Evolutionary conservation across 495 filamentous ascomycete species (phyloP), one percentile per base, ranked within the genome.

Genomic region (Pseudomonodictys pantanalensis): DNA sequence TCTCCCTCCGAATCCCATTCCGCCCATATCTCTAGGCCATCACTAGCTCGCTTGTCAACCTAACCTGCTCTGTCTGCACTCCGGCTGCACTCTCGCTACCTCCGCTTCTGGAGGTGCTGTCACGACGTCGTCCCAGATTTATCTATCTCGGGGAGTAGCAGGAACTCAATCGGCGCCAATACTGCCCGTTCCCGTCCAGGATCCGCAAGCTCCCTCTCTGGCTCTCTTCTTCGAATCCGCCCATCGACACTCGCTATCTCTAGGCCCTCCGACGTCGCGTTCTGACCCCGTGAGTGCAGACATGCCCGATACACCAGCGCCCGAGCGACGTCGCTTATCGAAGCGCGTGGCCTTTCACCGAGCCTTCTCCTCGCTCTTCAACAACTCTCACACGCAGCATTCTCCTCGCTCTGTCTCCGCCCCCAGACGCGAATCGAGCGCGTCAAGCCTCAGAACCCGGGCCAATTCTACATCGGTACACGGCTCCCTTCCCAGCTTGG

Each of bases 111-210:
- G 64, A 32, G 64, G 64, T 62, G 58, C 48, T 17, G 20, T 38
- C 59, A 73, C 45, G 1, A 76, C 71, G 75, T 73, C 75, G 70
- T 77, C 73, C 28, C 71, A 76, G 43, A 75, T 77, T 20, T 65
- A 75, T 29, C 67, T 77, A 30, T 76, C 73, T 25, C 54, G 72
- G 43, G 71, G 68, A 28, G 70, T 77, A 32, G 72, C 71, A 15
- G 72, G 64, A 17, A 48, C 69, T 15, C 53, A 68, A 18, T 66
- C 63, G 23, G 52, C 62, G 24, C 60, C 53, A 15, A 32, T 42
- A 30, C 56, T 60, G 54, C 58, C 39, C 15, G 18, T 53, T 8
- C 43, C 52, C 1, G 18, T 52, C 7, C 39, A 43, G 7, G 44
- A 52, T 3, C 38, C 59, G 30, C 56, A 63, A 28, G 53, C n/a